Percentiles rank a stretch among this genome's conserved stretches.
Evolutionary conservation across 257 asterid species (phyloP).

Genomic region (Gynochthodes officinalis): DNA sequence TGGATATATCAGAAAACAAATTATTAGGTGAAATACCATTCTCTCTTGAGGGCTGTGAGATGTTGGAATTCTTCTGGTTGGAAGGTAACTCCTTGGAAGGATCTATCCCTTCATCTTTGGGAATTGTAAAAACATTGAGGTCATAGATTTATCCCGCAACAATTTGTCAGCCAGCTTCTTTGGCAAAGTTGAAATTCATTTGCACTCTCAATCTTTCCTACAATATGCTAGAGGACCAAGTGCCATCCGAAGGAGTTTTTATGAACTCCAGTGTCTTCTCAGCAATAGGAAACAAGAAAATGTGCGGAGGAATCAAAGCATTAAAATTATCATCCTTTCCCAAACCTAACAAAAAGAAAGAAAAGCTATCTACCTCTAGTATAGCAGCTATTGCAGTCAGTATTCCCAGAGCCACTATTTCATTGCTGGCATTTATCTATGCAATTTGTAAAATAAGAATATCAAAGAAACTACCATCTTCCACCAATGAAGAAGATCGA

Average conservation of each 20-base stretch:
- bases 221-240: constrained; percentile 31
- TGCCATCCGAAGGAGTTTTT: constrained; percentile 28
- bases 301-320: constrained; percentile 27
- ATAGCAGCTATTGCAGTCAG: constrained; percentile 15
- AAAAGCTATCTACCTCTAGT: constrained; percentile 14
- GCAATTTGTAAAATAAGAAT: constrained; percentile 8
- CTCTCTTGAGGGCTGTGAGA: constrained; percentile 25
- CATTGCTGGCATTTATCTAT: constrained; percentile 1
- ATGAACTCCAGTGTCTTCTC: constrained; percentile 20
- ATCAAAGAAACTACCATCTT: background rate
- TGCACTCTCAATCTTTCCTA: constrained; percentile 28
- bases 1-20: constrained; percentile 26
- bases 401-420: constrained; percentile 14
- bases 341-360: background rate
- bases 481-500: background rate
- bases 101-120: constrained; percentile 24
- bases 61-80: constrained; percentile 17
- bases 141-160: constrained; percentile 30
- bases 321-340: constrained; percentile 15
- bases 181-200: constrained; percentile 19
- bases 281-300: constrained; percentile 21
- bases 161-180: constrained; percentile 29
- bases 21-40: constrained; percentile 32
- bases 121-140: constrained; percentile 18
- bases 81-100: constrained; percentile 27